Percentiles rank a stretch among this genome's conserved stretches.
Conservation (phyloP, 495 filamentous ascomycete species). For the Talaromyces stipitatus region DNA sequence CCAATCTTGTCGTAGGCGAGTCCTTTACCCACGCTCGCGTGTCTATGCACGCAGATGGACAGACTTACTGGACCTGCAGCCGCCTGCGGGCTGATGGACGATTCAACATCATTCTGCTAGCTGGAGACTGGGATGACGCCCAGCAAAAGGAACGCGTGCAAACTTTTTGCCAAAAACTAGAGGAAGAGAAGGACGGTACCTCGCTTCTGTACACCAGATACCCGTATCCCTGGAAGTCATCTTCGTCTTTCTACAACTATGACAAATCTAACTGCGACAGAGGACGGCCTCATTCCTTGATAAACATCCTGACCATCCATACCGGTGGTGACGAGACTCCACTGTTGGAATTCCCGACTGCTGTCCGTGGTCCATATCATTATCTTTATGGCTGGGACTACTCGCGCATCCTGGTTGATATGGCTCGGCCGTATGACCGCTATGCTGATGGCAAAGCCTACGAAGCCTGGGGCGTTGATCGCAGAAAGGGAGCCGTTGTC, state of each 20-base stretch:
- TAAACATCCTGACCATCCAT: conserved; percentile 50
- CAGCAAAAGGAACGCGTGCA: conserved; percentile 34
- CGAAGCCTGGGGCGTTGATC: conserved; percentile 53
- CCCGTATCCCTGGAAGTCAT: too few relatives aligned
- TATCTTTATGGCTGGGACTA: conserved; percentile 52
- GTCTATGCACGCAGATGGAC: too few relatives aligned
- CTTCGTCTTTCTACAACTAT: too few relatives aligned
- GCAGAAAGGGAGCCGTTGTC: conserved; percentile 50
- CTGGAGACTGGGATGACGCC: conserved; percentile 46
- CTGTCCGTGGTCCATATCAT: conserved; percentile 48
- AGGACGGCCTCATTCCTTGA: too few relatives aligned
- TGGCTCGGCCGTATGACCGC: too few relatives aligned
- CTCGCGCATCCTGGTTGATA: conserved; percentile 56
- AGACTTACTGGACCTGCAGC: too few relatives aligned
- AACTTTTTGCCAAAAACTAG: conserved; percentile 31
- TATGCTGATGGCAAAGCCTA: conserved; percentile 61
- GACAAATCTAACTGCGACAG: too few relatives aligned
- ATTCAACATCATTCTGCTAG: conserved; percentile 61
- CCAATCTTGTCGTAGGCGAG: conserved; percentile 45
- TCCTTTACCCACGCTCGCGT: conserved; percentile 50
- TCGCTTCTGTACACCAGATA: too few relatives aligned
- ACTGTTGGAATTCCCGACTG: conserved; percentile 47
- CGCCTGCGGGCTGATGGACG: conserved; percentile 51
- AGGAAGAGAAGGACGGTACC: too few relatives aligned
- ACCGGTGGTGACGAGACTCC: conserved; percentile 36